These are phyloP conservation scores for Acer saccharum DNA, from an alignment of 345 rosid species.

Conservation along the genomic window DNA sequence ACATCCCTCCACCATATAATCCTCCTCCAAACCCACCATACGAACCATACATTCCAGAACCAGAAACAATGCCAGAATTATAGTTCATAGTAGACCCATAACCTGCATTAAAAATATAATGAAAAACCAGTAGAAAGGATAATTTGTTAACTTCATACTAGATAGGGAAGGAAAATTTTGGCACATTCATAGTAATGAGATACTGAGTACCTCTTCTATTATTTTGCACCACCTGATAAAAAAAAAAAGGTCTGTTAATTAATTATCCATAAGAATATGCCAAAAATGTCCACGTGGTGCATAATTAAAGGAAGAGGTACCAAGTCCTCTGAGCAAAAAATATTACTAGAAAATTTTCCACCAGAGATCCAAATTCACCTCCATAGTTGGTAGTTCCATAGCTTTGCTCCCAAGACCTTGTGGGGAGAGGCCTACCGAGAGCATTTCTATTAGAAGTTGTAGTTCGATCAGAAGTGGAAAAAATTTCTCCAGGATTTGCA, in stretches of 20 bases:
- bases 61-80: constrained; percentile 70
- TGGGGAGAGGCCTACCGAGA: constrained; percentile 69
- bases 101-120: constrained; percentile 37
- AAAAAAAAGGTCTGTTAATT: not conserved
- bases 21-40: constrained; percentile 53
- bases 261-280: too few species aligned
- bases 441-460: constrained; percentile 52
- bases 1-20: constrained; percentile 62
- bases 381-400: constrained; percentile 55
- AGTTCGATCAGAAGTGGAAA: constrained; percentile 48
- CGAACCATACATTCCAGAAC: constrained; percentile 63
- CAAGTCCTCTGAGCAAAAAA: not conserved
- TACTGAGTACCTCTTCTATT: not conserved
- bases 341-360: not conserved
- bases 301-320: not conserved
- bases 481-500: constrained; percentile 79
- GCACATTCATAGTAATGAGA: not conserved
- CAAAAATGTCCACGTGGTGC: not conserved
- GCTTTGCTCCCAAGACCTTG: constrained; percentile 86
- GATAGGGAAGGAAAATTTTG: too few species aligned
- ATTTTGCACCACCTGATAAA: constrained; percentile 4
- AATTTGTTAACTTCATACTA: too few species aligned
- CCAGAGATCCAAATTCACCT: constrained; percentile 32
- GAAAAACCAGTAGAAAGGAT: not conserved
- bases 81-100: constrained; percentile 67